These are phyloP conservation scores for Boletus insuetus DNA, from an alignment of 768 basidiomycete species.

Conservation along the genomic window DNA sequence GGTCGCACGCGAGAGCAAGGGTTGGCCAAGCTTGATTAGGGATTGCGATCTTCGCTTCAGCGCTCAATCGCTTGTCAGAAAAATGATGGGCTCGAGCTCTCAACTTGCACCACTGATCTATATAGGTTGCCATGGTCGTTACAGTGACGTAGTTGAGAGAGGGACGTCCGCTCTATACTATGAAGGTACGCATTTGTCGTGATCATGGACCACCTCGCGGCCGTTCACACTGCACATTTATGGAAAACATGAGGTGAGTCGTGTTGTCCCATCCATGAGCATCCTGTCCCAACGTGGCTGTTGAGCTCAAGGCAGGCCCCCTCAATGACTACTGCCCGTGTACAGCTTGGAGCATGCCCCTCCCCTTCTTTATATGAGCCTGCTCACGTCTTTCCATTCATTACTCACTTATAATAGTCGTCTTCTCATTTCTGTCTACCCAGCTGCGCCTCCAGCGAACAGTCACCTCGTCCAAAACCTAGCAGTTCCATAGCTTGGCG, in stretches of 20 bases:
- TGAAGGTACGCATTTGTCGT: constrained; percentile 30
- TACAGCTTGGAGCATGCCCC: constrained; percentile 31
- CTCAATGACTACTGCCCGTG: constrained; percentile 31
- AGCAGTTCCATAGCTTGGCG: constrained; percentile 9
- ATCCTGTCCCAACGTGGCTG: constrained; percentile 34
- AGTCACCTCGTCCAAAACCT: constrained; percentile 14
- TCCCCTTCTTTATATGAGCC: constrained; percentile 32
- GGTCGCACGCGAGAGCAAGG: neutral
- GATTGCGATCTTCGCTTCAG: constrained; percentile 5
- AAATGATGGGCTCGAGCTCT: constrained; percentile 3
- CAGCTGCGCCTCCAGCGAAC: constrained; percentile 23
- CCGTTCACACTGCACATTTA: constrained; percentile 31
- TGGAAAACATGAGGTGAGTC: constrained; percentile 39
- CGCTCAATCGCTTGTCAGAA: constrained; percentile 11
- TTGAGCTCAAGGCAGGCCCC: constrained; percentile 34
- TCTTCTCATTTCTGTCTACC: constrained; percentile 29
- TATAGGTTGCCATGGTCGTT: constrained; percentile 26
- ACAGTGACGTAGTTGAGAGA: constrained; percentile 25
- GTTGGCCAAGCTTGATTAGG: constrained; percentile 6
- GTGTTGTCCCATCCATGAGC: constrained; percentile 31
- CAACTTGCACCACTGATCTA: constrained; percentile 5
- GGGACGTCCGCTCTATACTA: constrained; percentile 19
- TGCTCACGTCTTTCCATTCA: constrained; percentile 24
- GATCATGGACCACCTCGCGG: constrained; percentile 34
- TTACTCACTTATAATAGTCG: constrained; percentile 27